Conservation (phyloP, 257 asterid species). For the Solanum medicagineum region DNA sequence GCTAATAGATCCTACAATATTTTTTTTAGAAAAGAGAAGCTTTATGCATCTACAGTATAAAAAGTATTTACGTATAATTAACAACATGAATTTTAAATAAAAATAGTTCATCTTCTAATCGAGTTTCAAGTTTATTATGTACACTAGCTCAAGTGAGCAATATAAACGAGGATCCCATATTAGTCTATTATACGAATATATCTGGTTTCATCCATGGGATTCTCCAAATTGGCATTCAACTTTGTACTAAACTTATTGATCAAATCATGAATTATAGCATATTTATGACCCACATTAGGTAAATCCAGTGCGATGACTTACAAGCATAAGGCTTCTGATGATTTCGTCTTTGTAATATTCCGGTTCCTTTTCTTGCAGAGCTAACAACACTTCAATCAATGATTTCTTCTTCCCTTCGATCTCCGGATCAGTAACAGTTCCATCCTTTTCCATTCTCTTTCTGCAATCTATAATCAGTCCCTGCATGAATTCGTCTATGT, state of each 20-base stretch:
- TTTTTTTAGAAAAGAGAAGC: too few species aligned
- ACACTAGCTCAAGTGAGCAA: too few species aligned
- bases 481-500: conserved; percentile 36
- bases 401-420: conserved; percentile 18
- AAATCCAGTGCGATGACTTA: neutral
- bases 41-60: too few species aligned
- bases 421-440: neutral
- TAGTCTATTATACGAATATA: too few species aligned
- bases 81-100: neutral
- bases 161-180: too few species aligned
- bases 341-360: conserved; percentile 33
- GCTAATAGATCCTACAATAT: conserved; percentile 25
- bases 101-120: too few species aligned
- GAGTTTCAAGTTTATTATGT: neutral
- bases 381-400: conserved; percentile 29
- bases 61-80: neutral
- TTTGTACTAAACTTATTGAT: neutral
- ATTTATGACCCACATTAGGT: too few species aligned
- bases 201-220: neutral
- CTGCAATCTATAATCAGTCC: conserved; percentile 29
- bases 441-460: conserved; percentile 2
- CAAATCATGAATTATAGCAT: neutral
- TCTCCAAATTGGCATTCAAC: neutral
- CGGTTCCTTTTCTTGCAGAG: conserved; percentile 37
- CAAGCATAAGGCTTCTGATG: conserved; percentile 35